Evolutionary conservation across 1,284 basidiomycete genomes (phyloP).

Genomic region (Ceratobasidium sp.): DNA sequence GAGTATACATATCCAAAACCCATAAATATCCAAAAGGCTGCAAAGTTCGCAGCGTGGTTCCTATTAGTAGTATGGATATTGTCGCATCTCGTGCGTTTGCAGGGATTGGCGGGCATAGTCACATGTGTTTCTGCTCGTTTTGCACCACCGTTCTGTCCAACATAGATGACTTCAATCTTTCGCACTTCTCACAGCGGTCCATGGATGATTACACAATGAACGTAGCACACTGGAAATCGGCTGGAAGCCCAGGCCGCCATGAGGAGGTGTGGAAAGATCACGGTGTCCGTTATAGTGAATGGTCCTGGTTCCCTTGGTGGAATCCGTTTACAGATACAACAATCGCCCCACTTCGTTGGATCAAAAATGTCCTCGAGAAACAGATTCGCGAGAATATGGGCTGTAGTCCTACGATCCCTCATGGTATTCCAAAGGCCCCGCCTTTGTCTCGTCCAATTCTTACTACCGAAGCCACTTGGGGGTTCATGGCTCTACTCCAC

Average conservation of each 20-base stretch:
- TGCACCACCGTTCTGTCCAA: too few species aligned
- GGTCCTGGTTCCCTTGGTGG: constrained; percentile 4
- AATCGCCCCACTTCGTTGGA: constrained; percentile 1
- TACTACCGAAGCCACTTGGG: background rate
- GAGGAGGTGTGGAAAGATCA: background rate
- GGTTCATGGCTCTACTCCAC: background rate
- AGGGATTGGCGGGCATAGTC: background rate
- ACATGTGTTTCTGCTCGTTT: too few species aligned
- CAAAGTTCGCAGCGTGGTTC: background rate
- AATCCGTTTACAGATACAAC: background rate
- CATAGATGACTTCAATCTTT: background rate
- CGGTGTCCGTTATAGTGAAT: background rate
- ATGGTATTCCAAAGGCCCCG: background rate
- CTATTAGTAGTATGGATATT: background rate
- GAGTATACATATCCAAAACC: constrained; percentile 51
- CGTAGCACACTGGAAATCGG: background rate
- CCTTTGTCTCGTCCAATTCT: background rate
- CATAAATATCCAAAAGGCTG: constrained; percentile 28
- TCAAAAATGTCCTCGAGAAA: constrained; percentile 3
- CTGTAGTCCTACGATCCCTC: background rate
- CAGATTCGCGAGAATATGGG: constrained; percentile 16
- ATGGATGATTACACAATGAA: background rate
- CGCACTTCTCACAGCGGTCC: background rate
- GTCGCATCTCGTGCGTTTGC: background rate
- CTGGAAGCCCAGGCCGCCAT: background rate